Conservation (phyloP, 2,329 filamentous ascomycete species). For the Penicillium brevicompactum region DNA sequence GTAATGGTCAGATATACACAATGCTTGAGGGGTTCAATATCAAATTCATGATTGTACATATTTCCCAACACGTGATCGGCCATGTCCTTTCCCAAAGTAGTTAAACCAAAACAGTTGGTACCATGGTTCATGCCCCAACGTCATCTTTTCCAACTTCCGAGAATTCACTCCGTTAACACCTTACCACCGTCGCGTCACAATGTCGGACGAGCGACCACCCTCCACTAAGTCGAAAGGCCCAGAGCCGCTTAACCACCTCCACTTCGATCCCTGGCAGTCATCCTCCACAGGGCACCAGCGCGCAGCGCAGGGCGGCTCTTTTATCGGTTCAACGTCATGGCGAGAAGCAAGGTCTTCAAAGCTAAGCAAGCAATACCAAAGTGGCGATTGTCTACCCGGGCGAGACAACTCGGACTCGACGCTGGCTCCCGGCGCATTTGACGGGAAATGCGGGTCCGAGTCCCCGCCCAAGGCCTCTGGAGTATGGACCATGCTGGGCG, state of each 20-base stretch:
- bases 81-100: conserved; percentile 25
- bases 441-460: conserved; percentile 10
- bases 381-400: conserved; percentile 54
- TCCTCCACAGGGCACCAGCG: conserved; percentile 77
- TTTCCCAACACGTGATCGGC: conserved; percentile 13
- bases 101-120: conserved; percentile 26
- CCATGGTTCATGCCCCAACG: conserved; percentile 18
- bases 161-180: background rate
- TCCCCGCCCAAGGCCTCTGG: conserved; percentile 24
- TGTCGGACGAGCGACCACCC: background rate
- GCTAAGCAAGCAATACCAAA: conserved; percentile 69
- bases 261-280: conserved; percentile 60
- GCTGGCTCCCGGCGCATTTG: conserved; percentile 12
- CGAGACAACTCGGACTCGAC: background rate
- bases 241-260: conserved; percentile 26
- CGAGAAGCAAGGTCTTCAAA: conserved; percentile 69
- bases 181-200: background rate
- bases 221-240: background rate
- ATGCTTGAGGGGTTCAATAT: too few species aligned
- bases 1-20: too few species aligned
- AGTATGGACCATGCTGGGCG: conserved; percentile 53
- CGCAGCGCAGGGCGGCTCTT: conserved; percentile 65
- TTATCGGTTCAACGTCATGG: conserved; percentile 68
- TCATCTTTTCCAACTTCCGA: conserved; percentile 8
- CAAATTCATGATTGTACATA: too few species aligned